phyloP scores from a whole-genome alignment of 352 stramenopile genomes.

The Phytophthora sansomeana region DNA sequence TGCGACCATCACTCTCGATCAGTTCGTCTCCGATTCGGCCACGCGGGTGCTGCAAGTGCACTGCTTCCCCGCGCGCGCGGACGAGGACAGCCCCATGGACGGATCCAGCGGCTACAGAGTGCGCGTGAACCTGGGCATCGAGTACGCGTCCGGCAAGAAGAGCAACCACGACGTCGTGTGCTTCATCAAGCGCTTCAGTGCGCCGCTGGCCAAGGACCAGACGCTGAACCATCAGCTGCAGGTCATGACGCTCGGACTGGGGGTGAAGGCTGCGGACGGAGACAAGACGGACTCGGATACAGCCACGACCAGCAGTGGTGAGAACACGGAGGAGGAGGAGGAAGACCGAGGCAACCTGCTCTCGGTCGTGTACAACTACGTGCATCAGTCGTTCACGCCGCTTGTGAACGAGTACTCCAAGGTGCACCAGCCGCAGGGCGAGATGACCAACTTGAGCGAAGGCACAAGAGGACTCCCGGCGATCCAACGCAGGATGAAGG shows the following conservation, averaged over 20 bases:
- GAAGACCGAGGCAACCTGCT: conserved; percentile 74
- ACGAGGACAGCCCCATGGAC: conserved; percentile 39
- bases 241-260: conserved; percentile 87
- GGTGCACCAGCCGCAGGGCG: conserved; percentile 78
- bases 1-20: conserved; percentile 58
- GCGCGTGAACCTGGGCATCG: conserved; percentile 81
- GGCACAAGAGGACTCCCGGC: conserved; percentile 77
- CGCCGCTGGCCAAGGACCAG: conserved; percentile 69
- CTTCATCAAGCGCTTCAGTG: conserved; percentile 87
- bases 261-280: conserved; percentile 40
- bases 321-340: conserved; percentile 73
- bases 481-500: conserved; percentile 93
- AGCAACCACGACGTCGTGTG: conserved; percentile 81
- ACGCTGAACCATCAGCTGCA: conserved; percentile 87
- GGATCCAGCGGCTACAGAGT: conserved; percentile 42
- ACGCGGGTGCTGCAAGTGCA: conserved; percentile 82
- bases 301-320: conserved; percentile 45
- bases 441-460: conserved; percentile 69
- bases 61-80: conserved; percentile 48
- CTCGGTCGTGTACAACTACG: conserved; percentile 90
- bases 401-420: conserved; percentile 90
- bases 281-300: conserved; percentile 39
- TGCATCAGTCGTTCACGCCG: conserved; percentile 89
- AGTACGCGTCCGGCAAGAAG: conserved; percentile 74
- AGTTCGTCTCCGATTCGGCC: conserved; percentile 72